Evolutionary conservation across 768 basidiomycete species (phyloP), one percentile per base, ranked within the genome.

Genomic region (Coprinopsis strossmayeri): DNA sequence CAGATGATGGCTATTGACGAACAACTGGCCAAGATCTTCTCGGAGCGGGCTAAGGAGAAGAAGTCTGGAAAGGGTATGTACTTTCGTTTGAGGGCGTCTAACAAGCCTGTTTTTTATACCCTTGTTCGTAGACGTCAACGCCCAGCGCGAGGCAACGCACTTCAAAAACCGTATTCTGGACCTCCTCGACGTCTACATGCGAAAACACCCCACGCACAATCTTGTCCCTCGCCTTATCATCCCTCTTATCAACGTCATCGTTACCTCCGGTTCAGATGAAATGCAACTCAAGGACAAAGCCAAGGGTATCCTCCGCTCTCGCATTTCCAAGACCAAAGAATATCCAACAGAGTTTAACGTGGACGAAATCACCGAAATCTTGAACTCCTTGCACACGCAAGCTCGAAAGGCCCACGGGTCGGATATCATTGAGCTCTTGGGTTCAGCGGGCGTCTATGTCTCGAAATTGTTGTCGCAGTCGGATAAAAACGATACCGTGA

Each of bases 1-100:
- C 91, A 96, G 67, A 99, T 99, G 95, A 83, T 98, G 75, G 87
- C 87, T 27, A 80, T 98, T 23, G 95, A 99, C 60, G 87, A 89
- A 42, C 87, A 95, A 60, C 79, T 99, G 5, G 91, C 89, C 3
- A 79, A 84, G 45, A 83, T 92, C 25, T 95, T 99, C 77, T 77
- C 78, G 50, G 73, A 82, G 25, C 79, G 81, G 51, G 69, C 76
- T 20, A 71, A 73, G 48, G 81, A 77, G 46, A 78, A 74, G 62
- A 82, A 79, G 59, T 67, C 69, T 30, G 76, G 73, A 46, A 89
- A 85, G 73, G 80, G 90, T 87, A 46, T 49, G 74, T 53, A 27
- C 26, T 26, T 25, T 15, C 30, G 3, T 17, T n/a, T 24, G n/a
- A n/a, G n/a, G n/a, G n/a, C n/a, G 15, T 43, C 30, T 39, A 27